Conservation (phyloP, 1,139 yeast genomes). For the Protomyces gravidus region DNA sequence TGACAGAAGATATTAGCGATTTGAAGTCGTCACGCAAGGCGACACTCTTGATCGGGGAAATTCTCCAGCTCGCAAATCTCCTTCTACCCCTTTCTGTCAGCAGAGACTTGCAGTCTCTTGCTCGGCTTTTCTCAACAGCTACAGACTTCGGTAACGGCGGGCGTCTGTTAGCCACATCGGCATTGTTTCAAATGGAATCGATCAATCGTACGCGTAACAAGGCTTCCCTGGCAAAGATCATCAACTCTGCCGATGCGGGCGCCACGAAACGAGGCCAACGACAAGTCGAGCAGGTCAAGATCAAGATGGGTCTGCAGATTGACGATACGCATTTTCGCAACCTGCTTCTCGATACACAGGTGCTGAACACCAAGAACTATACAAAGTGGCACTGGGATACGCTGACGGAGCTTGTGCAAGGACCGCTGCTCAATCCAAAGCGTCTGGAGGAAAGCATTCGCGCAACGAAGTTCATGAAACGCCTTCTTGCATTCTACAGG, state of each 20-base stretch:
- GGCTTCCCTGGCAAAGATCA: slow-evolving; percentile 2
- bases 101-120: slow-evolving; percentile 38
- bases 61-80: slow-evolving; percentile 53
- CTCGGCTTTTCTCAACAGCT: slow-evolving; percentile 40
- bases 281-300: slow-evolving; percentile 45
- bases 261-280: slow-evolving; percentile 38
- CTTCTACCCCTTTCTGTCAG: slow-evolving; percentile 49
- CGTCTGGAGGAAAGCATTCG: slow-evolving; percentile 72
- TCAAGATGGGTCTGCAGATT: slow-evolving; percentile 50
- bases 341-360: slow-evolving; percentile 63
- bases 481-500: slow-evolving; percentile 78
- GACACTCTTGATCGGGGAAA: slow-evolving; percentile 58
- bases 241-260: background rate
- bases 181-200: slow-evolving; percentile 47
- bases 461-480: slow-evolving; percentile 78
- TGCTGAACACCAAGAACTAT: slow-evolving; percentile 71
- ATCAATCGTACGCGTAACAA: slow-evolving; percentile 29
- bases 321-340: slow-evolving; percentile 70
- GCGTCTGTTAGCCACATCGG: slow-evolving; percentile 37
- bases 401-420: slow-evolving; percentile 63
- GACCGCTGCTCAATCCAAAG: slow-evolving; percentile 68
- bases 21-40: slow-evolving; percentile 56
- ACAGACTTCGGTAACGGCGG: slow-evolving; percentile 34
- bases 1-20: slow-evolving; percentile 50
- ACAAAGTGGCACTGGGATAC: slow-evolving; percentile 86